Base-by-base conservation (phyloP, 331 rosid species). In the Quercus lobata region DNA sequence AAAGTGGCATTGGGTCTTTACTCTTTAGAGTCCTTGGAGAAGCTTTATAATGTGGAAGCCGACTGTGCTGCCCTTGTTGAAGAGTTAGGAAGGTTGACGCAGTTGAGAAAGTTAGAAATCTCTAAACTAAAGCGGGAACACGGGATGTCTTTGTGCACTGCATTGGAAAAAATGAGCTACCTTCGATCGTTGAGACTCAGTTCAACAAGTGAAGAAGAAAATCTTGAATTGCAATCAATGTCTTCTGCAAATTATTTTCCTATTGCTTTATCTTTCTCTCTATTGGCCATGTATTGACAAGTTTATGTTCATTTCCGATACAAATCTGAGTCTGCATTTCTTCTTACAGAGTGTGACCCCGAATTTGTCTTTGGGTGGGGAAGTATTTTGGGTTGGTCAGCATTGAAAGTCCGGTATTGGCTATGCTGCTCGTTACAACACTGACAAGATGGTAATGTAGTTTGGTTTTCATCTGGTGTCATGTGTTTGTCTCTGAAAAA, bases 341-440 rank as follows among this genome's bases (percentile, higher is more conserved):
- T 73, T 32, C 74, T 76, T 78, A 57, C 93, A 94, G 97, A 94
- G 98, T 66, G 93, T 94, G 78, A 85, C 97, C n/a, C 89, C 83
- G 49, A 85, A 93, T 84, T 80, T 96, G n/a, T 88, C 99, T 18
- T 62, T 96, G 90, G 99, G 99, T 4, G 99, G 97, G 44, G 99
- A 93, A 88, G 96, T 93, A 34, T 96, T 96, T 90, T 96, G 99
- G 99, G 94, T 97, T 79, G 98, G 99, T 84, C 98, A 93, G 91
- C 98, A 91, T 88, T 85, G 99, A 75, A 96, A 91, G 84, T 96
- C 99, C 46, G 98, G 99, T 69, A 80, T 92, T 84, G 98, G 98
- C 63, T 93, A 88, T 90, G 99, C 94, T 84, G 93, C 91, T 89
- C 91, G 97, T 77, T 96, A 91, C 86, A 90, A 89, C 91, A 93